These are phyloP conservation scores for Chrysosporium keratinophilum DNA, from an alignment of 2,329 filamentous ascomycete genomes.

Conservation along the genomic window DNA sequence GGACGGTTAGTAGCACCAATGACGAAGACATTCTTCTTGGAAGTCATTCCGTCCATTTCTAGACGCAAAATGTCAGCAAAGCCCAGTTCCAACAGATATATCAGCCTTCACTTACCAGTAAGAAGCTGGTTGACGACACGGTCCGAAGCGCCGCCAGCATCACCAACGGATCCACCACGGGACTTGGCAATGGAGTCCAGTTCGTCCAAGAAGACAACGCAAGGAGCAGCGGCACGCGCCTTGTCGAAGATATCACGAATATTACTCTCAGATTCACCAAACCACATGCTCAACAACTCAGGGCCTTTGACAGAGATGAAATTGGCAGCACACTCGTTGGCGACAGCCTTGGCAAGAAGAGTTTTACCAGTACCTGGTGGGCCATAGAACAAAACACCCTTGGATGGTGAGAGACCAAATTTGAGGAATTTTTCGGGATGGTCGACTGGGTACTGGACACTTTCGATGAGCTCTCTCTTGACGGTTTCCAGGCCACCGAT, in stretches of 20 bases:
- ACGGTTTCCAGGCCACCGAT: slow-evolving; percentile 96
- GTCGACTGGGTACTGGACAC: slow-evolving; percentile 96
- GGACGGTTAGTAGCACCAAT: slow-evolving; percentile 98
- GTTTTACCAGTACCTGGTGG: slow-evolving; percentile 99
- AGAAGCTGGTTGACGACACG: slow-evolving; percentile 99
- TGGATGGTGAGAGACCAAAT: slow-evolving; percentile 94
- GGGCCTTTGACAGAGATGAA: slow-evolving; percentile 99
- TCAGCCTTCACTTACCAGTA: slow-evolving; percentile 56
- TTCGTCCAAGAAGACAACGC: slow-evolving; percentile 97
- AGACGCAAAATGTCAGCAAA: slow-evolving; percentile 37
- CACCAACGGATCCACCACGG: slow-evolving; percentile 89
- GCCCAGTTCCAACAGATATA: neutral
- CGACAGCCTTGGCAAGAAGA: slow-evolving; percentile 96
- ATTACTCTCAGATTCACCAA: slow-evolving; percentile 99
- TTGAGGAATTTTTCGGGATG: slow-evolving; percentile 99
- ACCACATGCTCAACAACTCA: slow-evolving; percentile 99
- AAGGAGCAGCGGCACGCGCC: slow-evolving; percentile 93
- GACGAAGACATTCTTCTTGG: slow-evolving; percentile 99
- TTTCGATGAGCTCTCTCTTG: slow-evolving; percentile 99
- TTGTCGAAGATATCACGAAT: slow-evolving; percentile 99
- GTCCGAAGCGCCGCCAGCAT: slow-evolving; percentile 95
- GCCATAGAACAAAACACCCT: slow-evolving; percentile 97
- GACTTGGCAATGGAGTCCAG: slow-evolving; percentile 98
- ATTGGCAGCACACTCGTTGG: slow-evolving; percentile 98
- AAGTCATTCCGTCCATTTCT: slow-evolving; percentile 99